Conservation (phyloP, 768 basidiomycete species). For the Rhodotorula babjevae region DNA sequence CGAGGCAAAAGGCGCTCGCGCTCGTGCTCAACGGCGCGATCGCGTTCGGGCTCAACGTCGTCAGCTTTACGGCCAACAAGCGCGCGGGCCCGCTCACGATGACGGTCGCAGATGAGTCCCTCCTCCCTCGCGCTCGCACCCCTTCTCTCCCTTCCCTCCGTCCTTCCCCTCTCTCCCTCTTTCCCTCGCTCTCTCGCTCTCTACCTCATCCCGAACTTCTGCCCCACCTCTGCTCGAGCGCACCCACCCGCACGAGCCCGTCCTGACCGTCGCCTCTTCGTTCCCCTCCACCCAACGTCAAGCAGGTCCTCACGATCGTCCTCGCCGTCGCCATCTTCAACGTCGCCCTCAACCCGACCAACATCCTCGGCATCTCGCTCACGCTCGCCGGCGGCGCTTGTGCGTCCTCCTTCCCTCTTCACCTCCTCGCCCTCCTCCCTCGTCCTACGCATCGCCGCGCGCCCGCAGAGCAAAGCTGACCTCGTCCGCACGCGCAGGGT, state of each 20-base stretch:
- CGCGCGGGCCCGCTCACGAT: slow-evolving; percentile 82
- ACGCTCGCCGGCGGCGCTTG: slow-evolving; percentile 77
- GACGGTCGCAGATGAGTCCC: slow-evolving; percentile 75
- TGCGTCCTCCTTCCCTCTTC: neutral
- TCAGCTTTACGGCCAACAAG: slow-evolving; percentile 93
- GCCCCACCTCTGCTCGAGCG: no score
- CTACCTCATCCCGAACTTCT: no score
- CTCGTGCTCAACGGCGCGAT: slow-evolving; percentile 73
- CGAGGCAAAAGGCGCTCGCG: slow-evolving; percentile 53
- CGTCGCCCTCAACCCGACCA: slow-evolving; percentile 69
- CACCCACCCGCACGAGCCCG: no score
- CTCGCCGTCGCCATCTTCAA: slow-evolving; percentile 70
- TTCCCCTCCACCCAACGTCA: slow-evolving; percentile 39
- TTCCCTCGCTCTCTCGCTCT: no score
- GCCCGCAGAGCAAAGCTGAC: no score
- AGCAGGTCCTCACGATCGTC: slow-evolving; percentile 46
- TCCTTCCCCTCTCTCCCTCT: no score
- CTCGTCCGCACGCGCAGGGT: slow-evolving; percentile 8
- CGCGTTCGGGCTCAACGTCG: slow-evolving; percentile 88
- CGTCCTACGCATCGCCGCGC: no score
- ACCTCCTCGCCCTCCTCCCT: neutral
- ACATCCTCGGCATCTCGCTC: slow-evolving; percentile 73
- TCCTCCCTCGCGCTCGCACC: no score
- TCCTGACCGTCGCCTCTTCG: no score
- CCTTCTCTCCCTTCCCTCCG: neutral